Base-by-base conservation (phyloP, 345 rosid genomes). In the Aurinia saxatilis region DNA sequence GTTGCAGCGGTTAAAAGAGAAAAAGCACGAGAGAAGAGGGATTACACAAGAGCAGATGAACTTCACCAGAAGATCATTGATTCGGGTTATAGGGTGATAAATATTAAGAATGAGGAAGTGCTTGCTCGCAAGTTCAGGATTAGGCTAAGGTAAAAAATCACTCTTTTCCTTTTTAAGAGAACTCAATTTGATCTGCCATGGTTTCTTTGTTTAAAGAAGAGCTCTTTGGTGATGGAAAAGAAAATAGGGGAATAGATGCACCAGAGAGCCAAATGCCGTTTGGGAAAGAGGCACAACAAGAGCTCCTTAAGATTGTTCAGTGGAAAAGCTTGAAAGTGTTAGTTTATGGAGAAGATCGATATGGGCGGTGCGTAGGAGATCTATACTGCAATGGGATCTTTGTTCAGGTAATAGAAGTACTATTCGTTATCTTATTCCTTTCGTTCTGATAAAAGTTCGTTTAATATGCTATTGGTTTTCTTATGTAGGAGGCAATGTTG, bases 181-280 rank as follows among this genome's bases (percentile, higher is more conserved):
- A 40, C 18, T 63, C 23, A 12, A 1, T 23, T 38, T 39, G 39
- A 40, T 51, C 7, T 33, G 39, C n/a, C 13, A 35, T 60, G 29
- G 41, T 36, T 37, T 35, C 6, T 29, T 69, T 52, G 44, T 14
- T 68, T 45, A 41, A 54, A 33, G 19, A 5, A 13, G 42, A 52
- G 4, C 2, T 36, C 0, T 53, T 46, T 54, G 63, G 35, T 57
- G 48, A 10, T 50, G 70, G 54, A 60, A 72, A 63, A 55, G 17
- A 25, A 44, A 57, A 47, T 64, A 92, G 95, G 76, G 98, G 97
- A 60, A 89, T 92, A 58, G 98, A 92, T 79, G 91, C 97, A 58
- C 98, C 91, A 11, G 93, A 89, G 75, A 75, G 84, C 41, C 36
- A 46, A 49, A 92, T 92, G 98, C 89, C 89, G 0, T 84, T 63